Evolutionary conservation across 305 asterid species (phyloP), one percentile per base, ranked within the genome.

Genomic region (Rubia tinctorum): DNA sequence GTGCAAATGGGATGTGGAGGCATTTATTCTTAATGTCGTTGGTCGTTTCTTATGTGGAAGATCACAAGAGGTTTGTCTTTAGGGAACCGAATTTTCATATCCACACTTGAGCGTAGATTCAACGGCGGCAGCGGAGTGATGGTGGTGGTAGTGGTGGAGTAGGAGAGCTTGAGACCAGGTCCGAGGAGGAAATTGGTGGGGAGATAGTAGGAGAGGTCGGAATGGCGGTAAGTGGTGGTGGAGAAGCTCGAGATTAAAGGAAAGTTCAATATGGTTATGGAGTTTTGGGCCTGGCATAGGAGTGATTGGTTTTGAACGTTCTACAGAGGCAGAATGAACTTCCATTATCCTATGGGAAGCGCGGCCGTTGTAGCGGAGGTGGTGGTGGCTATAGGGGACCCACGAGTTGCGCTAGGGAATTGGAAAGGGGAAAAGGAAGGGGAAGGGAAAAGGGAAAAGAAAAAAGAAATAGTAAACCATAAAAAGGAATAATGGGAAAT

Each of bases 191-290:
- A 82, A 20, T 86, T 84, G 76, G 96, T 88, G 72, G 97, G 82
- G 68, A 93, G 92, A 37, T 97, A 82, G 34, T 90, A 91, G 74
- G 96, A 78, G 74, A 90, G 88, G 22, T 90, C 88, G 42, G 98
- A 89, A 62, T 96, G 98, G 79, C 86, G 87, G 20, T 80, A 55
- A 60, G 96, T 90, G 69, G 96, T 85, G 82, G 98, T 89, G 87
- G 96, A 83, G 78, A 91, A 89, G 69, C 87, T 89, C 13, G 98
- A 93, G 44, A 93, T 85, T 76, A 91, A 93, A 5, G 96, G 97
- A 39, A 86, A 88, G 79, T 87, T 88, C 84, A 93, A 84, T 76
- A 93, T 82, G 22, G 96, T 67, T 22, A 90, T 68, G 15, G 98
- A 97, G 66, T 90, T 80, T 84, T 90, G 90, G 76, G 96, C 95